Conservation (phyloP, 768 basidiomycete species). For the Gloeostereum incarnatum region DNA sequence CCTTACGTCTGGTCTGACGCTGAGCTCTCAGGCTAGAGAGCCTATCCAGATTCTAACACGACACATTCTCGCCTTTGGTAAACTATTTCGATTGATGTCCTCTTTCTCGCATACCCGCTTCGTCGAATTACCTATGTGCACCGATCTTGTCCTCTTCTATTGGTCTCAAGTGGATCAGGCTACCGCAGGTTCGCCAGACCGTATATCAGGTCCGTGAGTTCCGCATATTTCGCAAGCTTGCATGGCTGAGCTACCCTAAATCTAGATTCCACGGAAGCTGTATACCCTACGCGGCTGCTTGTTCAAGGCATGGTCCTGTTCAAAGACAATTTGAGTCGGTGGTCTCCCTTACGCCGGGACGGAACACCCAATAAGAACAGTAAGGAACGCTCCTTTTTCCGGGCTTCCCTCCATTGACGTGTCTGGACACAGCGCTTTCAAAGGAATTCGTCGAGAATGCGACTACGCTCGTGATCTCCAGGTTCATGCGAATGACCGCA, state of each 20-base stretch:
- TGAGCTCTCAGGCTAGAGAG: conserved; percentile 22
- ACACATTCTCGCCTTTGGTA: conserved; percentile 66
- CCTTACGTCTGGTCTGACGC: conserved; percentile 25
- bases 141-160: conserved; percentile 66
- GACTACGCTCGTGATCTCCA: conserved; percentile 67
- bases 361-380: conserved; percentile 53
- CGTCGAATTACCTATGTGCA: conserved; percentile 50
- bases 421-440: conserved; percentile 45
- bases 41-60: conserved; percentile 53
- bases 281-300: conserved; percentile 72
- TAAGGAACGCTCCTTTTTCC: no score
- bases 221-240: not conserved
- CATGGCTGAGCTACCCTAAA: not conserved
- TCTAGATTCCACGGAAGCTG: conserved; percentile 50
- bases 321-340: conserved; percentile 73
- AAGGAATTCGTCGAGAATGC: conserved; percentile 66
- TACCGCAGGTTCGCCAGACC: conserved; percentile 39
- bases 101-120: conserved; percentile 53
- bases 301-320: conserved; percentile 84
- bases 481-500: conserved; percentile 78
- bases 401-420: no score
- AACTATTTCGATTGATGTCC: conserved; percentile 71
- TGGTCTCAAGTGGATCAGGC: conserved; percentile 76
- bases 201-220: conserved; percentile 42
- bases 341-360: conserved; percentile 57